Conservation (phyloP, 306 rosid species). For the Dalbergia cultrata region DNA sequence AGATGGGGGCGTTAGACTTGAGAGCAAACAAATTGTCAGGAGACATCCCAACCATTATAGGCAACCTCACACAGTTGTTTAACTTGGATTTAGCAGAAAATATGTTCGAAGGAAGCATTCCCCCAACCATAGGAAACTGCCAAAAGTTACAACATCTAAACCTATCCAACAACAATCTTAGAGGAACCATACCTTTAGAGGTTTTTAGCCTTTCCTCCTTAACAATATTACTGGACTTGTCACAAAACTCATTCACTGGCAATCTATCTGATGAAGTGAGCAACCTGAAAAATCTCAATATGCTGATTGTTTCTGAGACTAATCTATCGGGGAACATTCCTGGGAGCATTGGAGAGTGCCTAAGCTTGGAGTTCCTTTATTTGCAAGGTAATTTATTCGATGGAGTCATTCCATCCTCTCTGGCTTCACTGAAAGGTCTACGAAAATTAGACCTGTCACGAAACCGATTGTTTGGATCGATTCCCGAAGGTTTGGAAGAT, state of each 20-base stretch:
- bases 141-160: not conserved
- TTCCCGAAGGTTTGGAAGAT: constrained; percentile 47
- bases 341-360: constrained; percentile 40
- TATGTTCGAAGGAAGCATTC: constrained; percentile 52
- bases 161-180: constrained; percentile 31
- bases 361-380: constrained; percentile 39
- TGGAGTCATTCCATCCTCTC: constrained; percentile 47
- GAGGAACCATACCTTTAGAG: constrained; percentile 49
- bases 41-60: constrained; percentile 19
- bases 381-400: constrained; percentile 43
- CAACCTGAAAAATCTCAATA: not conserved
- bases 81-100: not conserved
- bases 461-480: constrained; percentile 47
- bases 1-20: not conserved
- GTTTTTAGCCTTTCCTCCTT: constrained; percentile 27
- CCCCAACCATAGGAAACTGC: constrained; percentile 39
- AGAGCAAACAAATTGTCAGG: constrained; percentile 45
- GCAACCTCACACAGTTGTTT: constrained; percentile 48
- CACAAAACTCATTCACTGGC: constrained; percentile 46
- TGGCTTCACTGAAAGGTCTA: constrained; percentile 43
- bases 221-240: constrained; percentile 35
- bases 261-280: constrained; percentile 41
- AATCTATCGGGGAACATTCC: constrained; percentile 49
- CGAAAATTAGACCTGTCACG: constrained; percentile 43
- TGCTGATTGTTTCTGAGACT: constrained; percentile 44